Evolutionary conservation across 768 basidiomycete genomes (phyloP), one percentile per base, ranked within the genome.

Genomic region (Auriculariales sp.): DNA sequence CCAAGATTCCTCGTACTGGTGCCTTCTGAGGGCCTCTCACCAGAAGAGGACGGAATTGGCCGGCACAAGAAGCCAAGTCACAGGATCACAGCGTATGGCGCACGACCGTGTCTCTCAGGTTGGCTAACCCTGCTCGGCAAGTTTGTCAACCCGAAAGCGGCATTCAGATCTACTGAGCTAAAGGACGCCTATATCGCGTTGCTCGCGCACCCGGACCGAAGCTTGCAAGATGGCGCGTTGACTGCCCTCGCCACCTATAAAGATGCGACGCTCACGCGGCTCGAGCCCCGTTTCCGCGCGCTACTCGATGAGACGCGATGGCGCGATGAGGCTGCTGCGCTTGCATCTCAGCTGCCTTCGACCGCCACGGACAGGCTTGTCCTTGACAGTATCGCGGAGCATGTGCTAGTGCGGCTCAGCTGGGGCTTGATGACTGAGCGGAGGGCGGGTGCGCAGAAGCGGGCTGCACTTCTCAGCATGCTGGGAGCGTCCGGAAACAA

Each of bases 91-190:
- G n/a, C n/a, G n/a, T n/a, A n/a, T n/a, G n/a, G n/a, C n/a, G n/a
- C 61, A 4, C 79, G 78, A 35, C 63, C 70, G 27, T 83, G 80
- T 59, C 74, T 95, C 9, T 66, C 66, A 14, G 70, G 77, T 0
- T 98, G 88, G 81, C 77, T 98, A 25, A 75, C 75, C 17, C 72
- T 98, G 10, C 88, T 97, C 63, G 74, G 86, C 46, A 94, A 92
- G 61, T 87, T 99, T 61, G 68, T 68, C 56, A 98, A 97, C 59
- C 94, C 93, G n/a, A 94, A 89, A 65, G 87, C 90, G 0, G 68
- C 93, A 2, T 74, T 79, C 59, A 71, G 77, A 5, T 76, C 86
- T 0, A 73, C 82, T 7, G 71, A 71, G 0, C 70, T 98, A 3
- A 75, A 73, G 34, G 47, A 68, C 1, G 60, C 90, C 22, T 94